Base-by-base conservation (phyloP, 129 eudicot genomes). In the Heracleum sosnowskyi region DNA sequence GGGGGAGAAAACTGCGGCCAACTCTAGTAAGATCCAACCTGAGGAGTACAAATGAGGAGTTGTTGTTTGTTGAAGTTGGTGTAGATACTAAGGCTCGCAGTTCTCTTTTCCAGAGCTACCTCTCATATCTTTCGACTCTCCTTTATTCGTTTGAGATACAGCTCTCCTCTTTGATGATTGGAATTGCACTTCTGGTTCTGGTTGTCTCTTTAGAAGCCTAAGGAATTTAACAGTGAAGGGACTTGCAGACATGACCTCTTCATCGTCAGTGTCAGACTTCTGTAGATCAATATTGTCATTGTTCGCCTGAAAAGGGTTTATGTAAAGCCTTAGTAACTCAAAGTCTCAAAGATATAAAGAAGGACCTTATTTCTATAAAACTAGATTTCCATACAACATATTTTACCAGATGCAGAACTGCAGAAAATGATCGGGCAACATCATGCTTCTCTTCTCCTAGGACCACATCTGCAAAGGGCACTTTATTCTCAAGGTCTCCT, bases 331-430 rank as follows among this genome's bases (percentile, higher is more conserved):
- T 20, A 2, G 22, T 33, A 7, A 29, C 79, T 28, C 4, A 60
- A 60, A n/a, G 5, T 22, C 79, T 28, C 4, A 60, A 60, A n/a
- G 5, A n/a, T n/a, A 60, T 22, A 9, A 8, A 22, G 7, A 55
- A 60, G 68, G 5, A 60, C 11, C 68, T 60, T 60, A 26, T 11
- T n/a, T 11, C 24, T 75, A 26, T 73, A 7, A 47, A 60, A 60
- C 74, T 7, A 47, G 17, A 13, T 55, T 55, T 22, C 11, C 12
- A 7, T 24, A 53, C 62, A 22, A 53, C 15, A 29, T 1, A 33
- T 22, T 74, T 84, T 95, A 95, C 99, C 92, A 92, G 73, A 79
- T 92, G 96, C 63, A 95, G 82, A 83, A 95, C 89, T 57, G 99
- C 97, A 77, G 97, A 92, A 82, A 95, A 95, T 12, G 90, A 84